A percentile compares a stretch with the other conserved stretches of the same genome.
Conservation (phyloP, 306 rosid species). For the Lathyrus sativus region DNA sequence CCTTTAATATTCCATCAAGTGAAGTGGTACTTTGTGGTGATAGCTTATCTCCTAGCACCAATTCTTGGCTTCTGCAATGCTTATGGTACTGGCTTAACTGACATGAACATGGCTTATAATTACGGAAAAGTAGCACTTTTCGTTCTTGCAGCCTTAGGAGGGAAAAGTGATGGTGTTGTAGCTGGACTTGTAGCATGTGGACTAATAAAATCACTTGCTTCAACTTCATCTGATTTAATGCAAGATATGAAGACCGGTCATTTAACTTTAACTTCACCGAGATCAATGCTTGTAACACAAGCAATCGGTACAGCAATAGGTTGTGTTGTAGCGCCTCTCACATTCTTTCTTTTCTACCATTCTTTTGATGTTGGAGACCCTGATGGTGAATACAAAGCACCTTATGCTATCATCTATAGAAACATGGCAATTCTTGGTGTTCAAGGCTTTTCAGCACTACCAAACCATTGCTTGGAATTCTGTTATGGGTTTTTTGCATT, state of each 20-base stretch:
- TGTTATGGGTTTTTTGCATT: slow-evolving; percentile 70
- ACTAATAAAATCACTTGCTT: slow-evolving; percentile 76
- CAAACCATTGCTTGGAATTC: slow-evolving; percentile 73
- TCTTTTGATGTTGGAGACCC: slow-evolving; percentile 80
- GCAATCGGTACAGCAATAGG: slow-evolving; percentile 83
- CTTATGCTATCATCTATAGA: slow-evolving; percentile 74
- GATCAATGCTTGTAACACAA: slow-evolving; percentile 77
- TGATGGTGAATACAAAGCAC: slow-evolving; percentile 77
- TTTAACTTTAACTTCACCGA: slow-evolving; percentile 82
- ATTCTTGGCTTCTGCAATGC: slow-evolving; percentile 92
- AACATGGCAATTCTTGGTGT: slow-evolving; percentile 87
- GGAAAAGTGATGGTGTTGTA: slow-evolving; percentile 59
- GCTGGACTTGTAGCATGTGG: slow-evolving; percentile 56
- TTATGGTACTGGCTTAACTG: slow-evolving; percentile 81
- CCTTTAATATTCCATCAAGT: slow-evolving; percentile 78
- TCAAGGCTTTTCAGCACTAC: slow-evolving; percentile 82
- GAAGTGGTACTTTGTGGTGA: slow-evolving; percentile 77
- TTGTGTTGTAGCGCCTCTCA: slow-evolving; percentile 72
- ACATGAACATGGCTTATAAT: slow-evolving; percentile 86
- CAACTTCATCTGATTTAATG: slow-evolving; percentile 86
- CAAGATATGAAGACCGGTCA: slow-evolving; percentile 53
- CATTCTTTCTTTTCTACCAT: slow-evolving; percentile 77
- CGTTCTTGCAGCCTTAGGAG: slow-evolving; percentile 67
- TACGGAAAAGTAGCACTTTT: slow-evolving; percentile 91
- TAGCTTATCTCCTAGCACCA: slow-evolving; percentile 77